Evolutionary conservation across 139 green algal species (phyloP).

Genomic region (Chlamydomonas incerta): DNA sequence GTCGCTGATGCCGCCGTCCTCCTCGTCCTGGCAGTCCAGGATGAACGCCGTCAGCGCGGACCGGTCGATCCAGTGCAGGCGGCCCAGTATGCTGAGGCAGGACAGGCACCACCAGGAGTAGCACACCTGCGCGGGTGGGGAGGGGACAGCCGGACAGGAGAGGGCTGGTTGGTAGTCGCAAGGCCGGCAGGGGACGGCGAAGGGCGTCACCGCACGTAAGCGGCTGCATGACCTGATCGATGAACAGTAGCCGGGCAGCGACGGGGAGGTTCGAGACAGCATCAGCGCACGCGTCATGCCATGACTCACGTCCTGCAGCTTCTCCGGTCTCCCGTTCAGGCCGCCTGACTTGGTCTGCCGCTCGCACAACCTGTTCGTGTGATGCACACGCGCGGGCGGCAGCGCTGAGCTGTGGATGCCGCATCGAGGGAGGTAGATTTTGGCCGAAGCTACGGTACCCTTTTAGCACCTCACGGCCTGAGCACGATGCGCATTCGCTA

Average conservation of each 20-base stretch:
- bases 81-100: conserved; percentile 86
- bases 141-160: neutral
- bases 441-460: too few species aligned
- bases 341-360: conserved; percentile 91
- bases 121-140: conserved; percentile 91
- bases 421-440: too few species aligned
- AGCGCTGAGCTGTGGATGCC: too few species aligned
- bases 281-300: too few species aligned
- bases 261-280: too few species aligned
- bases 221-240: too few species aligned
- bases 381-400: too few species aligned
- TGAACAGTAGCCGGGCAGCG: too few species aligned
- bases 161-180: too few species aligned
- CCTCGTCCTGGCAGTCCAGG: conserved; percentile 93
- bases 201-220: too few species aligned
- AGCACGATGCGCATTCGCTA: too few species aligned
- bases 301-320: conserved; percentile 87
- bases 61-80: conserved; percentile 95
- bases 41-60: conserved; percentile 87
- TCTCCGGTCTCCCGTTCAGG: conserved; percentile 95
- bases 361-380: conserved; percentile 82
- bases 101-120: conserved; percentile 99
- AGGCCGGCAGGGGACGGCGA: neutral
- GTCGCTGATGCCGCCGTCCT: conserved; percentile 96
- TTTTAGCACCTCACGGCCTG: too few species aligned